Evolutionary conservation across 1,139 yeast species (phyloP), one percentile per base, ranked within the genome.

Genomic region (Nakaseomyces sp.): DNA sequence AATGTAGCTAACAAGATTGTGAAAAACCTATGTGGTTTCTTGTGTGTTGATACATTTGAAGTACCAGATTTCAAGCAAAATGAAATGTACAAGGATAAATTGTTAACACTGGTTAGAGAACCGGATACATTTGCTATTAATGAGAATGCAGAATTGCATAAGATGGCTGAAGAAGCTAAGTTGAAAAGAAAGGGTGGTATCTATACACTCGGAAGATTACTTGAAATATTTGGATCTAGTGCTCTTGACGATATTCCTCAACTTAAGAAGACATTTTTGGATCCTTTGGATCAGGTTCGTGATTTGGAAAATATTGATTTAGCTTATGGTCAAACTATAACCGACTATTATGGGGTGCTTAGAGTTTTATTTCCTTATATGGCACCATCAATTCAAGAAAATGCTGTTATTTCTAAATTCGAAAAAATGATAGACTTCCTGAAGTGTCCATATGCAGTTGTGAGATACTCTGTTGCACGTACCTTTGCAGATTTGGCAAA

Each of bases 31-130:
- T 86, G 96, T 66, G 95, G 94, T 1, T 91, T 91, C 60, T 63
- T 91, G 41, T 91, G 98, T 68, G 96, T 89, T 35, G 98, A 91
- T 61, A 87, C 96, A 0, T 77, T 93, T 5, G 97, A 89, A 61
- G 96, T 91, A 29, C 98, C 98, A 3, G 97, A 88, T 57, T 91
- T 86, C 58, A 73, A 73, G 26, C 82, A 85, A 41, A 84, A 86
- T 58, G 74, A 76, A 40, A 67, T 67, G 10, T 71, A 73, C 46
- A 72, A 67, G 26, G 79, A 76, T 44, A 70, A 69, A 16, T 81
- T 91, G 31, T 67, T 89, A 45, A 86, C 96, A 1, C 71, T 89
- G 54, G 72, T 79, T 45, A 85, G 86, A 55, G 96, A 88, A 56
- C 95, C 86, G 52, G 78, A 81, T 5, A 74, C 73, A 45, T 72